A percentile compares a stretch with the other conserved stretches of the same genome.
phyloP scores from a whole-genome alignment of 2,329 filamentous ascomycete genomes.

The Thelonectria blattea region DNA sequence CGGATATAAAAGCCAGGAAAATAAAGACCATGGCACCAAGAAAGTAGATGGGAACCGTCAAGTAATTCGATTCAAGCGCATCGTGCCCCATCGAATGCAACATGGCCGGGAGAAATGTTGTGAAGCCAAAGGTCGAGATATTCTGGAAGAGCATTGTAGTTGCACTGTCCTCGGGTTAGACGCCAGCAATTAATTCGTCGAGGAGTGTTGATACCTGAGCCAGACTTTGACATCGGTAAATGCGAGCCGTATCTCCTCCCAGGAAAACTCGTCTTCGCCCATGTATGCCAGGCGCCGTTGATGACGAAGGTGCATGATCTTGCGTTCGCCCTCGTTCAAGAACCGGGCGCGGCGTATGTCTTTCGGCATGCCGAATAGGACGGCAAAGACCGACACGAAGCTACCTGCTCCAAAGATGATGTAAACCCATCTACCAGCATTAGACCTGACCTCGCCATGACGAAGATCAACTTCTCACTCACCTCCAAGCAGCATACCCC shows the following conservation, averaged over 20 bases:
- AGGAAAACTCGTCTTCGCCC: constrained; percentile 53
- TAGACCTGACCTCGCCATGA: too few species aligned
- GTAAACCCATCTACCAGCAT: constrained; percentile 49
- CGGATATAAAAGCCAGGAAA: constrained; percentile 49
- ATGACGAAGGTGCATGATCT: constrained; percentile 13
- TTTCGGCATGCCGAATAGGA: constrained; percentile 15
- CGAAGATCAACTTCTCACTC: not conserved
- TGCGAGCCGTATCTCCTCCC: constrained; percentile 53
- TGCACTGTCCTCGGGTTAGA: constrained; percentile 33
- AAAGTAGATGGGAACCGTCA: constrained; percentile 60
- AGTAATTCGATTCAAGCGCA: constrained; percentile 54
- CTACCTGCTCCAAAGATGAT: constrained; percentile 52
- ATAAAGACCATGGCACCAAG: constrained; percentile 53
- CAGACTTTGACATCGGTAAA: constrained; percentile 55
- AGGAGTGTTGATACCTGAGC: constrained; percentile 40
- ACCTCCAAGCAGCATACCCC: constrained; percentile 51
- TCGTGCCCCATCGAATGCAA: constrained; percentile 55
- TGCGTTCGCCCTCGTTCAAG: constrained; percentile 6
- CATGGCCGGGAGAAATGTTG: constrained; percentile 61
- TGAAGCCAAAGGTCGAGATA: constrained; percentile 58
- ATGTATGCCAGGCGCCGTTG: constrained; percentile 44
- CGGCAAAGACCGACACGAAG: constrained; percentile 1
- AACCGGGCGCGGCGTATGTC: constrained; percentile 15
- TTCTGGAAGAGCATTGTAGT: constrained; percentile 55
- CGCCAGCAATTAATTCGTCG: not conserved